phyloP scores from a whole-genome alignment of 2,329 filamentous ascomycete species.

The Exophiala sp. region DNA sequence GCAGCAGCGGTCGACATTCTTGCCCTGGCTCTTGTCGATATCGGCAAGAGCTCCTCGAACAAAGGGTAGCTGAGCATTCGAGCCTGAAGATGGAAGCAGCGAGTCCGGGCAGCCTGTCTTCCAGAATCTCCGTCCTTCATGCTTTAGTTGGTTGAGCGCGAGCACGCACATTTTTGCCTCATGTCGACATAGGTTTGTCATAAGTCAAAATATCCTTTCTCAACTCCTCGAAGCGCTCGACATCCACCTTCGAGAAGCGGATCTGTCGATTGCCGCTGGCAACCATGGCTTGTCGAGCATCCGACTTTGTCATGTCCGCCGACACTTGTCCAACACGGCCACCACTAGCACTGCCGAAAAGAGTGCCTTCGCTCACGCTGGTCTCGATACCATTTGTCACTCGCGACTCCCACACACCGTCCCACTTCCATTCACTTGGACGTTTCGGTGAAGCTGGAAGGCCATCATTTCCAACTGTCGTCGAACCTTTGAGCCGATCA shows the following conservation, averaged over 20 bases:
- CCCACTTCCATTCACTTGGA: conserved; percentile 94
- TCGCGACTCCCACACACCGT: conserved; percentile 90
- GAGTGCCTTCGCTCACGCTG: conserved; percentile 72
- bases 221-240: conserved; percentile 56
- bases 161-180: conserved; percentile 45
- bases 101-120: too few species aligned
- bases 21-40: conserved; percentile 33
- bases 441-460: conserved; percentile 33
- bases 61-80: neutral
- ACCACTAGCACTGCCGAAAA: conserved; percentile 73
- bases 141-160: neutral
- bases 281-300: conserved; percentile 11
- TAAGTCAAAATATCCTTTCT: conserved; percentile 10
- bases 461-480: conserved; percentile 12
- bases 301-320: conserved; percentile 6
- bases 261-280: conserved; percentile 46
- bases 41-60: conserved; percentile 37
- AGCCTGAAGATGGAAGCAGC: neutral
- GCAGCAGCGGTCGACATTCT: conserved; percentile 12
- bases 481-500: conserved; percentile 6
- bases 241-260: conserved; percentile 63
- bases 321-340: conserved; percentile 55
- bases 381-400: conserved; percentile 74
- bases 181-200: conserved; percentile 41
- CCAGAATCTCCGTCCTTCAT: too few species aligned